Base-by-base conservation (phyloP, 2,329 filamentous ascomycete genomes). In the Esteya vermicola region DNA sequence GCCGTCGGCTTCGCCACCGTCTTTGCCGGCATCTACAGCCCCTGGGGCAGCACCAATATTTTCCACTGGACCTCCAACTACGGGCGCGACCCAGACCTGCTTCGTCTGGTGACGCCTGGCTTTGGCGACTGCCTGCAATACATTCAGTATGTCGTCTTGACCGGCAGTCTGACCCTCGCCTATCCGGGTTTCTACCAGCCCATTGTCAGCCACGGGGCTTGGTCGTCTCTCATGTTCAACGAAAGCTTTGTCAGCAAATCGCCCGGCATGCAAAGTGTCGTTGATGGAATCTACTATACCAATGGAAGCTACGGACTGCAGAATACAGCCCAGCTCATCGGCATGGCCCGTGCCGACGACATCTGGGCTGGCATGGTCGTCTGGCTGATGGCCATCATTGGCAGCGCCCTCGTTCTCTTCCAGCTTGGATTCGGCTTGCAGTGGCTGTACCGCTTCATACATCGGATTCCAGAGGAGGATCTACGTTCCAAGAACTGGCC, bases 31-130 rank as follows among this genome's bases (percentile, higher is more conserved):
- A 84, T 93, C 28, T 89, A 78, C 55, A 95, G 88, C 53, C 91
- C 91, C 0, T 98, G 91, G 89, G 91, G 91, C 18, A 84, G 85
- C 2, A 76, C 76, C 8, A 83, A 98, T 55, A 70, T 89, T 18
- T 96, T 96, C 57, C 79, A 84, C 49, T 98, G 89, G 86, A 86
- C 85, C n/a, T 93, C 85, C 54, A 98, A 98, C 56, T 96, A 93
- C 56, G 91, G 91, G 27, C 78, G 89, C 50, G 91, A 98, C 51
- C 83, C 85, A 45, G 91, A 98, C 60, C 66, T 95, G 48, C 67
- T 98, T 40, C 78, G 91, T 41, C 68, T 98, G 36, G 85, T 98
- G 26, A 98, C 91, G 0, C 91, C 91, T 6, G 91, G 91, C 1
- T 96, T 98, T 55, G 86, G 85, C 7, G 91, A 98, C 55, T 98